Percentiles rank a stretch among this genome's conserved stretches.
These are phyloP conservation scores for Claviceps sorghi DNA, from an alignment of 2,329 filamentous ascomycete species.

Conservation along the genomic window DNA sequence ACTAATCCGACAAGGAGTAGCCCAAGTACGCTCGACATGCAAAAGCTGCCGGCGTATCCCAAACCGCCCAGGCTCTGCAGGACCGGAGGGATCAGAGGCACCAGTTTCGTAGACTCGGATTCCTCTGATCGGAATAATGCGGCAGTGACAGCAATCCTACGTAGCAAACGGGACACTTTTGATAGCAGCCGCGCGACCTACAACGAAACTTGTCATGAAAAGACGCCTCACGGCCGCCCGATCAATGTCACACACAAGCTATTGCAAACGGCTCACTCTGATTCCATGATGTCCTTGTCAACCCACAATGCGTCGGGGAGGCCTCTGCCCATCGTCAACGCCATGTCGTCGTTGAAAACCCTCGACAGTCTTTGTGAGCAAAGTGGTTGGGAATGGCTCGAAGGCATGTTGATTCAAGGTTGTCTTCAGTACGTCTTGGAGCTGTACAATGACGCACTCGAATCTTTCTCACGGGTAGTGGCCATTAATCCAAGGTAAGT, in stretches of 20 bases:
- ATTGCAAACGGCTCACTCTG: background rate
- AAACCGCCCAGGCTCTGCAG: constrained; percentile 27
- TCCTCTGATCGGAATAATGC: background rate
- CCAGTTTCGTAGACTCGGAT: background rate
- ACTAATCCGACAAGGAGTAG: constrained; percentile 24
- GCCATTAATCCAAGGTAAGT: constrained; percentile 40
- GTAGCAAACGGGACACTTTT: background rate
- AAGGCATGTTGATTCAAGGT: constrained; percentile 81
- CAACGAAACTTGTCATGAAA: background rate
- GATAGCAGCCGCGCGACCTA: constrained; percentile 1
- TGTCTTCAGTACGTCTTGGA: constrained; percentile 85
- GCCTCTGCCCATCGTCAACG: constrained; percentile 33
- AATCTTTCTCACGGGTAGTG: constrained; percentile 56
- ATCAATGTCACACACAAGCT: background rate
- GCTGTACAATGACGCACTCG: constrained; percentile 61
- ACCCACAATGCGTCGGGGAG: background rate
- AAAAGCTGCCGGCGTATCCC: constrained; percentile 40
- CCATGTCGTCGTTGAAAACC: constrained; percentile 54
- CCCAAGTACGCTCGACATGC: constrained; percentile 22
- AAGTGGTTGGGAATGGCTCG: constrained; percentile 75
- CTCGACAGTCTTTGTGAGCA: constrained; percentile 63
- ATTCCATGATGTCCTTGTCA: constrained; percentile 4
- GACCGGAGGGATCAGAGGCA: constrained; percentile 4
- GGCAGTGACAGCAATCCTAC: background rate
- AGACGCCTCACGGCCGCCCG: background rate